Percentiles rank a stretch among this genome's conserved stretches.
phyloP scores from a whole-genome alignment of 805 yeast species.

The Pichia gijzeniarum region DNA sequence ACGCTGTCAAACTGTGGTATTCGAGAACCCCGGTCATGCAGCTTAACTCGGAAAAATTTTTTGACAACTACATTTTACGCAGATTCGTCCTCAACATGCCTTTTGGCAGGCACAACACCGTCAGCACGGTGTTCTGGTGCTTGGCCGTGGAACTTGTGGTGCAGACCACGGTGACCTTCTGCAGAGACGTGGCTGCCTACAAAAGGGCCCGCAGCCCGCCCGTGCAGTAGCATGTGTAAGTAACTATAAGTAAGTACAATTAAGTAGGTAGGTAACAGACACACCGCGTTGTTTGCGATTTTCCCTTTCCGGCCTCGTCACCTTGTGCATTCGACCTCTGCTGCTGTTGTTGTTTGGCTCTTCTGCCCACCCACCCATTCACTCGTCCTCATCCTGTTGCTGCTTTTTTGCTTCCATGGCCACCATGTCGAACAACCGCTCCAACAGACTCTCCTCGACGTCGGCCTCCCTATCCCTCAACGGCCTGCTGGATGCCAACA shows the following conservation, averaged over 20 bases:
- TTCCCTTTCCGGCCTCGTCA: too few species aligned
- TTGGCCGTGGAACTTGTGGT: constrained; percentile 2
- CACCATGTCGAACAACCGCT: too few species aligned
- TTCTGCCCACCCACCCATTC: too few species aligned
- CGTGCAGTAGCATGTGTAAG: too few species aligned
- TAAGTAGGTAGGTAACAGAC: too few species aligned
- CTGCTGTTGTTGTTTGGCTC: too few species aligned
- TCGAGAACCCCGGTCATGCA: constrained; percentile 4
- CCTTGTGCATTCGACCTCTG: too few species aligned
- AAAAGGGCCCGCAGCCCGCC: not conserved
- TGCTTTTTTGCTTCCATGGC: too few species aligned
- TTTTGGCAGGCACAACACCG: constrained; percentile 4
- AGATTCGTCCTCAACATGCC: constrained; percentile 8
- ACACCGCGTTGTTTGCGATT: too few species aligned
- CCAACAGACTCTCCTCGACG: constrained; percentile 2
- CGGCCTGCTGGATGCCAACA: not conserved
- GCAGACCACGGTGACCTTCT: not conserved
- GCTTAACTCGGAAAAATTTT: not conserved
- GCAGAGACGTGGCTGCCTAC: not conserved
- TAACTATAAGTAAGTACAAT: too few species aligned
- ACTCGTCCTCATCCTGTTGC: too few species aligned
- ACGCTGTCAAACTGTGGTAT: constrained; percentile 4
- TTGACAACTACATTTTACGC: not conserved
- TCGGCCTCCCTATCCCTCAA: constrained; percentile 4
- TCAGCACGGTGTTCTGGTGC: constrained; percentile 5